Evolutionary conservation across 371 early-diverging fungal genomes (phyloP).

Genomic region (Zopfochytrium polystomum): DNA sequence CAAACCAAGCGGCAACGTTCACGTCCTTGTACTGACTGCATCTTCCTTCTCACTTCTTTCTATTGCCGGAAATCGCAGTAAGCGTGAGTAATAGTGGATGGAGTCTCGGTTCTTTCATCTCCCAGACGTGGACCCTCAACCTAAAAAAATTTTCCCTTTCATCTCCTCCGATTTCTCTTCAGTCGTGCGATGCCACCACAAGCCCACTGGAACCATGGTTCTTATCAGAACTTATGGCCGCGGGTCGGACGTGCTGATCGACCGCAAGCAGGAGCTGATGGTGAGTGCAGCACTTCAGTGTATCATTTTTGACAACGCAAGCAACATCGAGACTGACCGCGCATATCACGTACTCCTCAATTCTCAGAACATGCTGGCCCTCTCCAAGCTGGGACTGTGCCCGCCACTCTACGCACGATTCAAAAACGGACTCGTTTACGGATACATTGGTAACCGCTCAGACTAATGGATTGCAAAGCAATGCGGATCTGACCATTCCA

Average conservation of each 20-base stretch:
- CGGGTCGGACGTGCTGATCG: conserved; percentile 81
- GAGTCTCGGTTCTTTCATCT: not conserved
- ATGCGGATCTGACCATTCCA: too few relatives aligned
- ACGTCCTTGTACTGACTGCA: conserved; percentile 4
- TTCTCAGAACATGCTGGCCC: conserved; percentile 70
- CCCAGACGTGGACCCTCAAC: conserved; percentile 3
- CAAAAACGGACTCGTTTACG: too few relatives aligned
- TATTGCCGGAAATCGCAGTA: too few relatives aligned
- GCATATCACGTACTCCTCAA: not conserved
- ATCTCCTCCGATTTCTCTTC: not conserved
- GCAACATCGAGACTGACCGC: not conserved
- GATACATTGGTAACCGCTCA: too few relatives aligned
- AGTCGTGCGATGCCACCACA: conserved; percentile 77
- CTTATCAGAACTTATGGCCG: conserved; percentile 88
- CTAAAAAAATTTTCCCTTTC: conserved; percentile 10
- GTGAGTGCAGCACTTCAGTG: conserved; percentile 51
- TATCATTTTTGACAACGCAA: not conserved
- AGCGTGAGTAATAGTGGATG: too few relatives aligned
- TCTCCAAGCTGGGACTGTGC: conserved; percentile 67
- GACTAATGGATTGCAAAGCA: too few relatives aligned
- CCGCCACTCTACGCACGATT: conserved; percentile 84
- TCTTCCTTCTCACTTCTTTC: conserved; percentile 1
- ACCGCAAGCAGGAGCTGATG: conserved; percentile 80
- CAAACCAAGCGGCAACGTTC: too few relatives aligned
- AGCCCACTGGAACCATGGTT: conserved; percentile 58